Evolutionary conservation across 345 rosid genomes (phyloP).

Genomic region (Camelina hispida): DNA sequence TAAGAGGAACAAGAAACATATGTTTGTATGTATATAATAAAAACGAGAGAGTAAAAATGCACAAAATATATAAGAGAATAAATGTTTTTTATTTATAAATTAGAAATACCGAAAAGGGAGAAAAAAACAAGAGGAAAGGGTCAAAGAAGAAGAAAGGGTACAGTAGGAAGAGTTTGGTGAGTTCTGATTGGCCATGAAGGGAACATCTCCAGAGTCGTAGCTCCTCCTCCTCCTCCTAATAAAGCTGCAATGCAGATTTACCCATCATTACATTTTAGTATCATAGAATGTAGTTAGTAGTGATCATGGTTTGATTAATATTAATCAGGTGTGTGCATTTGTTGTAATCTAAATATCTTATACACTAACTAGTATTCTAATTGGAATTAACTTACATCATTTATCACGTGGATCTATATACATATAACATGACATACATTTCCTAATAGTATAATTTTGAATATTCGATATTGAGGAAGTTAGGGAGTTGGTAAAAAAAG

Average conservation of each 20-base stretch:
- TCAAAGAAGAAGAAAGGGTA: constrained; percentile 59
- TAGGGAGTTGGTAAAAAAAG: constrained; percentile 37
- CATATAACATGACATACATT: constrained; percentile 25
- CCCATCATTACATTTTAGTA: constrained; percentile 38
- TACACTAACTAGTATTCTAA: neutral
- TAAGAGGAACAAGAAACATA: constrained; percentile 29
- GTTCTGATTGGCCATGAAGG: constrained; percentile 99
- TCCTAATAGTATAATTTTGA: constrained; percentile 6
- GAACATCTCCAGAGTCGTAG: constrained; percentile 99
- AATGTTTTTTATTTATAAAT: neutral
- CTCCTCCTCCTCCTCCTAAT: constrained; percentile 64
- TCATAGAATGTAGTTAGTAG: neutral
- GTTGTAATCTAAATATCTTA: neutral
- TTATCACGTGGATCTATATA: constrained; percentile 40
- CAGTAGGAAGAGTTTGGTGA: constrained; percentile 88
- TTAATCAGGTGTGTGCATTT: constrained; percentile 10
- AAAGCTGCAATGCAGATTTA: constrained; percentile 85
- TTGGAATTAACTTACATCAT: constrained; percentile 22
- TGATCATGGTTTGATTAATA: neutral
- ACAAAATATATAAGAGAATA: neutral
- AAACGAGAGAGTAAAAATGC: neutral
- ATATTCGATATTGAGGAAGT: constrained; percentile 39
- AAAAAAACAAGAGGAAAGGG: constrained; percentile 52
- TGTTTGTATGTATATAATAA: too few relatives aligned
- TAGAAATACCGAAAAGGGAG: constrained; percentile 35